phyloP scores from a whole-genome alignment of 345 rosid genomes.

The Draba incana region DNA sequence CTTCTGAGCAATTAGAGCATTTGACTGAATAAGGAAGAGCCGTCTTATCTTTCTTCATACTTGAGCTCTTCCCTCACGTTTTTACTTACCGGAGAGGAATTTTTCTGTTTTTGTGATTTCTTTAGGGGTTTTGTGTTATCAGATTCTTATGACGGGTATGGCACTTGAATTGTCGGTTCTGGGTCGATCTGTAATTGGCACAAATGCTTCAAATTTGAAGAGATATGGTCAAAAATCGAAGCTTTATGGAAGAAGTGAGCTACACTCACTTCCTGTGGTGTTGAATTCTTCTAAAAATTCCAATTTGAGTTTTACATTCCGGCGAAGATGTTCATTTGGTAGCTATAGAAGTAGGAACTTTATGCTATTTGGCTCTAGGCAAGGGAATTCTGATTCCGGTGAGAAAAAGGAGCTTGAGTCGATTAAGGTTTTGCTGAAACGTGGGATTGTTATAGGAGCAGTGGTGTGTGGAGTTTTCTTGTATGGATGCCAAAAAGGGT shows the following conservation, averaged over 20 bases:
- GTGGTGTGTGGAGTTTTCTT: slow-evolving; percentile 63
- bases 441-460: slow-evolving; percentile 64
- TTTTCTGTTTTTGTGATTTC: slow-evolving; percentile 1
- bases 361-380: slow-evolving; percentile 37
- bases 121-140: slow-evolving; percentile 23
- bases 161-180: slow-evolving; percentile 54
- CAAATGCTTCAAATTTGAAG: slow-evolving; percentile 38
- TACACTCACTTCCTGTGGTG: slow-evolving; percentile 33
- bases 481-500: slow-evolving; percentile 59
- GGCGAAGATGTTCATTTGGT: slow-evolving; percentile 30
- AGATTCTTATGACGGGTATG: slow-evolving; percentile 44
- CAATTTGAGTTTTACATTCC: slow-evolving; percentile 34
- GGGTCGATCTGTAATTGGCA: slow-evolving; percentile 47
- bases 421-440: slow-evolving; percentile 50
- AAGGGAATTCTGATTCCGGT: slow-evolving; percentile 20
- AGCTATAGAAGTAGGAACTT: slow-evolving; percentile 29
- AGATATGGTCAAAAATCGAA: slow-evolving; percentile 44
- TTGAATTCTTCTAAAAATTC: slow-evolving; percentile 30
- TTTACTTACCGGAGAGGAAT: slow-evolving; percentile 2
- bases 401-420: slow-evolving; percentile 39
- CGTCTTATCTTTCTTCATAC: slow-evolving; percentile 31
- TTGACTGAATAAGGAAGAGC: slow-evolving; percentile 37
- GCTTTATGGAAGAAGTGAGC: slow-evolving; percentile 39
- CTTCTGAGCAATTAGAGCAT: slow-evolving; percentile 21
- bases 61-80: slow-evolving; percentile 31